These are phyloP conservation scores for Medicago lupulina DNA, from an alignment of 306 rosid genomes.

Conservation along the genomic window DNA sequence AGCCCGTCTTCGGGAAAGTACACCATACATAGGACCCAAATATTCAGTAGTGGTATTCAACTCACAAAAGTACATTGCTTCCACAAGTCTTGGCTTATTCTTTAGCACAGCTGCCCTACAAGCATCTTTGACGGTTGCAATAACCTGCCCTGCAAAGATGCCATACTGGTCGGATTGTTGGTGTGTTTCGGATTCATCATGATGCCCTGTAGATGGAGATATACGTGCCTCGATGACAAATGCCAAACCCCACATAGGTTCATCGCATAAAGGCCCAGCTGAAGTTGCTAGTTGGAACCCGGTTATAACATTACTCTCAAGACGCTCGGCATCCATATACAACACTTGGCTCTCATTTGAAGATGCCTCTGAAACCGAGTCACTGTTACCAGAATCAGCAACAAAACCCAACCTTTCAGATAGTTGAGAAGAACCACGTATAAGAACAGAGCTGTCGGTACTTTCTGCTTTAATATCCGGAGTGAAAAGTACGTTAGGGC, in stretches of 20 bases:
- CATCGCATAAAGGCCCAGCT: slow-evolving; percentile 95
- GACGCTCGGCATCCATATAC: slow-evolving; percentile 66
- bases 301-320: slow-evolving; percentile 74
- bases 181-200: slow-evolving; percentile 60
- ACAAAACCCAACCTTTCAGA: slow-evolving; percentile 71
- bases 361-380: slow-evolving; percentile 46
- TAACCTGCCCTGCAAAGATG: slow-evolving; percentile 79
- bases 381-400: slow-evolving; percentile 43
- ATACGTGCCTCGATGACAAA: slow-evolving; percentile 79
- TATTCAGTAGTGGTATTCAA: slow-evolving; percentile 75
- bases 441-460: slow-evolving; percentile 54
- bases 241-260: slow-evolving; percentile 92
- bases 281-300: slow-evolving; percentile 88
- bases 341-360: slow-evolving; percentile 49
- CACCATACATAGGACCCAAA: slow-evolving; percentile 89
- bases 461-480: slow-evolving; percentile 63
- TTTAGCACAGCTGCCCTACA: slow-evolving; percentile 85
- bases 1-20: slow-evolving; percentile 85
- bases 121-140: slow-evolving; percentile 85
- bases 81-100: slow-evolving; percentile 83
- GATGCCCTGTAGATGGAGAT: slow-evolving; percentile 52
- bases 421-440: slow-evolving; percentile 55
- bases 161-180: slow-evolving; percentile 76
- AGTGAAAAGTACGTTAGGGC: slow-evolving; percentile 74
- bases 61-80: slow-evolving; percentile 95